Evolutionary conservation across 768 basidiomycete species (phyloP).

Genomic region (Mycena venus): DNA sequence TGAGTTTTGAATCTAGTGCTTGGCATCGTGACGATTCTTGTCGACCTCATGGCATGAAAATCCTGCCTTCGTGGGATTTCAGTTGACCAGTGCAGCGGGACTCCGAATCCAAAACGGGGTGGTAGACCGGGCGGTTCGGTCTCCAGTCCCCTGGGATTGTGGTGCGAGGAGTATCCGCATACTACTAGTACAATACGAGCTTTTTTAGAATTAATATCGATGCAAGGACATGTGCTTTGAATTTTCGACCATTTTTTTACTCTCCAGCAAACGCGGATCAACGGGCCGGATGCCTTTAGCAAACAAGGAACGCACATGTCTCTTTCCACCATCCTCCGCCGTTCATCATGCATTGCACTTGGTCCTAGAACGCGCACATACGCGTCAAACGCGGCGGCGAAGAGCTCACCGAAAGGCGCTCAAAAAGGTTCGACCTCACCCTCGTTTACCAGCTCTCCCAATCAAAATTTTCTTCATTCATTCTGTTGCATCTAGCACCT

Average conservation of each 20-base stretch:
- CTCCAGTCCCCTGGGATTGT: slow-evolving; percentile 1
- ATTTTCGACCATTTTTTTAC: too few relatives aligned
- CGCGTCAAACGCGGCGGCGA: slow-evolving; percentile 14
- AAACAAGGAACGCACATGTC: background rate
- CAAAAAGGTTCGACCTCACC: slow-evolving; percentile 9
- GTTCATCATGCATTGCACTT: slow-evolving; percentile 4
- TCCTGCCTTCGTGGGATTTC: background rate
- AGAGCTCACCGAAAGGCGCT: background rate
- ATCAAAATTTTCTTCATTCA: background rate
- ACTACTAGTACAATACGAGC: background rate
- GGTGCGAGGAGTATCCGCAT: background rate
- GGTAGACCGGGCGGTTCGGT: background rate
- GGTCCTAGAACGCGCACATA: slow-evolving; percentile 13
- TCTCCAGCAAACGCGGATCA: too few relatives aligned
- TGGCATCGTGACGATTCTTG: slow-evolving; percentile 91
- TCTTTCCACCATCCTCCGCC: slow-evolving; percentile 10
- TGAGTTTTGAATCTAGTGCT: slow-evolving; percentile 65
- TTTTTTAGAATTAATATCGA: background rate
- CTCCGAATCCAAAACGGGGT: too few relatives aligned
- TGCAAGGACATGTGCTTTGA: background rate
- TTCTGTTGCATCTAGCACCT: slow-evolving; percentile 32
- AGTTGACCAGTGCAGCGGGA: too few relatives aligned
- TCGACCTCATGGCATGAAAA: slow-evolving; percentile 75
- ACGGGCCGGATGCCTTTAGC: too few relatives aligned
- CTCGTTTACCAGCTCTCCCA: background rate